Base-by-base conservation (phyloP, 2,329 filamentous ascomycete genomes). In the Colletotrichum tamarilloi region DNA sequence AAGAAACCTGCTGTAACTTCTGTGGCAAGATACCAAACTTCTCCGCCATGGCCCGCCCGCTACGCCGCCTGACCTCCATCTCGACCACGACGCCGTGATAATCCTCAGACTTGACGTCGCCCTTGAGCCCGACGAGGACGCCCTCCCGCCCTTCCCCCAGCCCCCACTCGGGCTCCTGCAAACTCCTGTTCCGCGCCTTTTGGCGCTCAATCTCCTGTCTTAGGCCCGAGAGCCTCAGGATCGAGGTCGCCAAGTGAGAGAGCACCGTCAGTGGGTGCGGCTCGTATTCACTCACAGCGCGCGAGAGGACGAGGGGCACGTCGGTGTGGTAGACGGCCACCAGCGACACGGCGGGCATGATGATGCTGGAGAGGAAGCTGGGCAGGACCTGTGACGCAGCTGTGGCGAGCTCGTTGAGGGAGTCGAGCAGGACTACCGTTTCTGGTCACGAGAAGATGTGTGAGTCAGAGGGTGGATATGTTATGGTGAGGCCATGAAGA, bases 51-150 rank as follows among this genome's bases (percentile, higher is more conserved):
- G 92, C 91, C 5, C 95, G 87, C 0, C 96, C 95, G 77, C 93
- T 96, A 77, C 95, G 93, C 68, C 96, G 88, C 12, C 97, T 89
- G 77, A 98, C 90, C 82, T 99, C 96, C 89, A 97, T 93, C 78
- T 94, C 92, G 7, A 98, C 81, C 1, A 97, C 94, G 0, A 96
- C 93, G 1, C 85, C 84, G 11, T 76, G 71, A 42, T 26, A 76
- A 49, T 79, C 80, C 6, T 77, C 77, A 1, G 78, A 76, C 38
- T 86, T 87, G n/a, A 87, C 87, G 4, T 86, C 84, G 53, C 84
- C 81, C 67, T 83, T 83, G 71, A 94, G 84, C 3, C 94, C 93
- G 60, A 95, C 85, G 0, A 98, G 82, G 11, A 96, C 87, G 8
- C 96, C 96, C 81, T 98, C 95, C 19, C 91, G 87, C 35, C 91